Evolutionary conservation across 2,329 filamentous ascomycete genomes (phyloP).

Genomic region (Neopestalotiopsis clavispora): DNA sequence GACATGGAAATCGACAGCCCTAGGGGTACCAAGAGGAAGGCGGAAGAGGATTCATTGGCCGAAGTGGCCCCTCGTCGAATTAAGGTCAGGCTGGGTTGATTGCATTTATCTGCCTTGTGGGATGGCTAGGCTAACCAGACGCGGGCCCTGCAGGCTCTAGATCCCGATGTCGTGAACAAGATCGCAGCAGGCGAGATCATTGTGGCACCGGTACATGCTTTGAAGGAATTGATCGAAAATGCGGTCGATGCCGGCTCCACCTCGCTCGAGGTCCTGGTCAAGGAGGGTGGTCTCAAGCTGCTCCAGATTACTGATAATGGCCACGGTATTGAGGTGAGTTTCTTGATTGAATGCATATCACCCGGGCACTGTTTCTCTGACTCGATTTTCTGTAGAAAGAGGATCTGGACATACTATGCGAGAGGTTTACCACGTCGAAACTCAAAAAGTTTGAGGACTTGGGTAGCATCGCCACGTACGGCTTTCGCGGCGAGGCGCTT

Average conservation of each 20-base stretch:
- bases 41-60: slow-evolving; percentile 40
- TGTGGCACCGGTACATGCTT: slow-evolving; percentile 90
- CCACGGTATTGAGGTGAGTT: slow-evolving; percentile 86
- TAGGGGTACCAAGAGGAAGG: slow-evolving; percentile 56
- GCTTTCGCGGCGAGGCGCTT: slow-evolving; percentile 94
- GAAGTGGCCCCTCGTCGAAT: slow-evolving; percentile 47
- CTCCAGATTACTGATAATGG: slow-evolving; percentile 98
- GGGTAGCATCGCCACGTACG: slow-evolving; percentile 88
- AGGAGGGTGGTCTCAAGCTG: slow-evolving; percentile 92
- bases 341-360: not conserved
- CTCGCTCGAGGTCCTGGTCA: slow-evolving; percentile 85
- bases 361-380: not conserved
- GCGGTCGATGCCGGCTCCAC: slow-evolving; percentile 97
- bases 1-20: slow-evolving; percentile 50
- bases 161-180: slow-evolving; percentile 95
- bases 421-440: slow-evolving; percentile 97
- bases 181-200: slow-evolving; percentile 99
- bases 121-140: not conserved
- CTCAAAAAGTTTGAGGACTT: slow-evolving; percentile 93
- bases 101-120: no score
- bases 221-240: slow-evolving; percentile 97
- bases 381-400: slow-evolving; percentile 67
- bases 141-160: slow-evolving; percentile 68
- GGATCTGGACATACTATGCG: slow-evolving; percentile 88
- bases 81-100: slow-evolving; percentile 43